A percentile compares a stretch with the other conserved stretches of the same genome.
Evolutionary conservation across 2,329 filamentous ascomycete genomes (phyloP).

Genomic region (Lasiodiplodia hormozganensis): DNA sequence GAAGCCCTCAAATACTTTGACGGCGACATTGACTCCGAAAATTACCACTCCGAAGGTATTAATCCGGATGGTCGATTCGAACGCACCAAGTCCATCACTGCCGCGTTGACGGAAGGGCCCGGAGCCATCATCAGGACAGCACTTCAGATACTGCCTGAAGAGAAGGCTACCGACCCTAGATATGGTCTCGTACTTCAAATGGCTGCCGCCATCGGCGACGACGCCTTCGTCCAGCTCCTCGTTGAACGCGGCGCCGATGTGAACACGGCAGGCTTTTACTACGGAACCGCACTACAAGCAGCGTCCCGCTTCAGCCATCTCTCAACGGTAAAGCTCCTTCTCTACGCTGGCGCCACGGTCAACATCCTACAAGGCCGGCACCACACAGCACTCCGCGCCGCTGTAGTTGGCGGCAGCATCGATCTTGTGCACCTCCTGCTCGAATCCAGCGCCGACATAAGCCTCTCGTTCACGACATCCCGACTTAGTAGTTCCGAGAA

Average conservation of each 20-base stretch:
- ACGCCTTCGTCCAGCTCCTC: conserved; percentile 11
- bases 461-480: background rate
- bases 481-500: background rate
- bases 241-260: conserved; percentile 33
- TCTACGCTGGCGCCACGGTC: conserved; percentile 32
- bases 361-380: conserved; percentile 31
- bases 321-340: conserved; percentile 31
- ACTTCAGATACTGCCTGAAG: background rate
- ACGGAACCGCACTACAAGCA: conserved; percentile 35
- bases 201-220: background rate
- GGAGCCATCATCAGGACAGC: background rate
- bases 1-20: background rate
- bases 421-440: conserved; percentile 34
- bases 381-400: conserved; percentile 34
- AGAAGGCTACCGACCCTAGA: background rate
- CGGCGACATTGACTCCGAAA: background rate
- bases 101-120: background rate
- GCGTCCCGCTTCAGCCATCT: conserved; percentile 32
- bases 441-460: conserved; percentile 32
- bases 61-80: background rate
- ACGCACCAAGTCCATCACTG: background rate
- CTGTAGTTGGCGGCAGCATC: conserved; percentile 34
- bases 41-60: background rate
- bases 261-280: conserved; percentile 29
- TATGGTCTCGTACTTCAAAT: conserved; percentile 4